Conservation (phyloP, 768 basidiomycete genomes). For the Exidia glandulosa region DNA sequence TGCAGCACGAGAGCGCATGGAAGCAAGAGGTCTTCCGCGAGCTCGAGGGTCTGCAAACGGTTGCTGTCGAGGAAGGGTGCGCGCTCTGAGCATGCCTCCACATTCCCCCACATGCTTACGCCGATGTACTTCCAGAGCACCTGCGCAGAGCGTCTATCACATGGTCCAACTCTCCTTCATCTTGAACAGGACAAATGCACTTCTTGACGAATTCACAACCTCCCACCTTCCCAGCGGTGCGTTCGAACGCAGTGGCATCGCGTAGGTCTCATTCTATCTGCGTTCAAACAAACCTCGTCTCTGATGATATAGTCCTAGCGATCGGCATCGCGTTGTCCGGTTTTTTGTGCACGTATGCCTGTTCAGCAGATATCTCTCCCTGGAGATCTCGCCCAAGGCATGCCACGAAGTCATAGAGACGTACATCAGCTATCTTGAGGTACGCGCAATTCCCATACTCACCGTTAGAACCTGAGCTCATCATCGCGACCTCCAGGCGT, state of each 20-base stretch:
- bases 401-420: slow-evolving; percentile 78
- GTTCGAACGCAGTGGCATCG: slow-evolving; percentile 20
- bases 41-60: slow-evolving; percentile 45
- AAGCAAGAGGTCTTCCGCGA: slow-evolving; percentile 49
- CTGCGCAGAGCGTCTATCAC: slow-evolving; percentile 68
- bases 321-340: slow-evolving; percentile 22
- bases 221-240: slow-evolving; percentile 12
- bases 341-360: slow-evolving; percentile 94
- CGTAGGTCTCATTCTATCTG: slow-evolving; percentile 1
- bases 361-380: slow-evolving; percentile 72
- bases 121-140: slow-evolving; percentile 20
- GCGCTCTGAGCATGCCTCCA: too few species aligned
- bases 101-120: too few species aligned
- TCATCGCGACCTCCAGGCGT: slow-evolving; percentile 31
- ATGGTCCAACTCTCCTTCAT: slow-evolving; percentile 74
- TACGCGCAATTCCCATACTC: slow-evolving; percentile 17
- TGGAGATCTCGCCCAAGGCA: slow-evolving; percentile 58
- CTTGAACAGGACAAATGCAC: slow-evolving; percentile 49
- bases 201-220: slow-evolving; percentile 47
- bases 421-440: slow-evolving; percentile 83
- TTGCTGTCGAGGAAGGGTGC: slow-evolving; percentile 57
- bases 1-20: slow-evolving; percentile 35
- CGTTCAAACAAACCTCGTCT: slow-evolving; percentile 31
- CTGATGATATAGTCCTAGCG: slow-evolving; percentile 25
- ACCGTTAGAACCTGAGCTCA: background rate